Percentiles rank a stretch among this genome's conserved stretches.
Conservation (phyloP, 805 yeast genomes). For the Ascoidea rubescens region DNA sequence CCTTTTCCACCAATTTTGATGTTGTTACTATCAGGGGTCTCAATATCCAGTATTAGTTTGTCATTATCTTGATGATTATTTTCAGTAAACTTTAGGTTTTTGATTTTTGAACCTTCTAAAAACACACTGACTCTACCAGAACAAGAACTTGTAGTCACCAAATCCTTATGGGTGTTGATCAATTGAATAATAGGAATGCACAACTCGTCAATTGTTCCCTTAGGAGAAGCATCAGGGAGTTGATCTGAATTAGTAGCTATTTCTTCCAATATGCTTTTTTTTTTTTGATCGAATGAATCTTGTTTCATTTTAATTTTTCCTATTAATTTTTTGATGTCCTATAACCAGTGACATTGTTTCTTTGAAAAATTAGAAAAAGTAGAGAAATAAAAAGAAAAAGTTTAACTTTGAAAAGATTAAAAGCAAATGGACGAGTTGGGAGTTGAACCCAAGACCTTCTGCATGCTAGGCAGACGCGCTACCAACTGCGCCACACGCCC, state of each 20-base stretch:
- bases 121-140: slow-evolving; percentile 80
- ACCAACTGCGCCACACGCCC: slow-evolving; percentile 80
- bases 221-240: slow-evolving; percentile 64
- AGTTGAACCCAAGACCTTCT: slow-evolving; percentile 68
- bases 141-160: slow-evolving; percentile 83
- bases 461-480: slow-evolving; percentile 74
- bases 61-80: slow-evolving; percentile 9
- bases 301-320: slow-evolving; percentile 10
- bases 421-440: slow-evolving; percentile 18
- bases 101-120: slow-evolving; percentile 51
- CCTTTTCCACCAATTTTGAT: slow-evolving; percentile 69
- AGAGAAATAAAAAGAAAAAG: too few relatives aligned
- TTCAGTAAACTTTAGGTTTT: slow-evolving; percentile 3
- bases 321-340: too few relatives aligned
- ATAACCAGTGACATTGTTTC: too few relatives aligned
- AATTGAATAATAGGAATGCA: slow-evolving; percentile 60
- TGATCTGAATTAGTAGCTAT: slow-evolving; percentile 28
- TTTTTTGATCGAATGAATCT: slow-evolving; percentile 59
- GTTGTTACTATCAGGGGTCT: slow-evolving; percentile 1
- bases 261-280: slow-evolving; percentile 35
- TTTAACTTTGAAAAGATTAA: too few relatives aligned
- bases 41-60: not conserved
- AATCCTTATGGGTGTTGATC: slow-evolving; percentile 46
- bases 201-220: slow-evolving; percentile 67
- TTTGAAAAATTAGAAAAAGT: too few relatives aligned